Evolutionary conservation across 805 yeast genomes (phyloP).

Genomic region (Metschnikowia baotianmanensis): DNA sequence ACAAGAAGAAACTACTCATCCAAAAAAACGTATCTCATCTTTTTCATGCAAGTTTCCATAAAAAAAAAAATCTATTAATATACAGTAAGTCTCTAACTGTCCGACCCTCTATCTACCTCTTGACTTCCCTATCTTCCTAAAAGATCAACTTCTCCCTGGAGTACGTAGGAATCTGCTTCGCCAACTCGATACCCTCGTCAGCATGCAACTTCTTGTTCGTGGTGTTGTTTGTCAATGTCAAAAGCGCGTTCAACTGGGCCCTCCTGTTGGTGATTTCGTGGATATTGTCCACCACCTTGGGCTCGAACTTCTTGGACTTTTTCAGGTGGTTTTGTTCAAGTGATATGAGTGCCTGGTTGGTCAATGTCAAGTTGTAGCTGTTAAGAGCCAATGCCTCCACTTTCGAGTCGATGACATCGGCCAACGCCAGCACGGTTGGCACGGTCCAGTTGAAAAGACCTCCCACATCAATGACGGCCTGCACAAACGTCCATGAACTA

Average conservation of each 20-base stretch:
- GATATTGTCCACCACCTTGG: slow-evolving; percentile 23
- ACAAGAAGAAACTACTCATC: too few relatives aligned
- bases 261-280: slow-evolving; percentile 29
- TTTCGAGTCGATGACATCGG: slow-evolving; percentile 44
- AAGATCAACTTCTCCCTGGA: slow-evolving; percentile 50
- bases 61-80: too few relatives aligned
- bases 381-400: slow-evolving; percentile 44
- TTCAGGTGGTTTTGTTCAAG: slow-evolving; percentile 24
- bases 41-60: too few relatives aligned
- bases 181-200: slow-evolving; percentile 25
- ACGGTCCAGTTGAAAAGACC: slow-evolving; percentile 67
- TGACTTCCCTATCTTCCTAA: slow-evolving; percentile 14
- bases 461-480: slow-evolving; percentile 66
- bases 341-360: slow-evolving; percentile 41
- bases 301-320: slow-evolving; percentile 21
- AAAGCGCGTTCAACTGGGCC: slow-evolving; percentile 33
- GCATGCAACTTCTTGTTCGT: slow-evolving; percentile 29
- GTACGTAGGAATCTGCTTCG: slow-evolving; percentile 51
- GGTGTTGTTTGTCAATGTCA: slow-evolving; percentile 30
- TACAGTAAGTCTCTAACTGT: too few relatives aligned
- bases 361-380: slow-evolving; percentile 45
- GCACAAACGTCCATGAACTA: slow-evolving; percentile 59
- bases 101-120: too few relatives aligned
- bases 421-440: slow-evolving; percentile 46
- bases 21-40: too few relatives aligned